Percentiles rank a stretch among this genome's conserved stretches.
These are phyloP conservation scores for Talaromyces sp. DNA, from an alignment of 2,329 filamentous ascomycete species.

Conservation along the genomic window DNA sequence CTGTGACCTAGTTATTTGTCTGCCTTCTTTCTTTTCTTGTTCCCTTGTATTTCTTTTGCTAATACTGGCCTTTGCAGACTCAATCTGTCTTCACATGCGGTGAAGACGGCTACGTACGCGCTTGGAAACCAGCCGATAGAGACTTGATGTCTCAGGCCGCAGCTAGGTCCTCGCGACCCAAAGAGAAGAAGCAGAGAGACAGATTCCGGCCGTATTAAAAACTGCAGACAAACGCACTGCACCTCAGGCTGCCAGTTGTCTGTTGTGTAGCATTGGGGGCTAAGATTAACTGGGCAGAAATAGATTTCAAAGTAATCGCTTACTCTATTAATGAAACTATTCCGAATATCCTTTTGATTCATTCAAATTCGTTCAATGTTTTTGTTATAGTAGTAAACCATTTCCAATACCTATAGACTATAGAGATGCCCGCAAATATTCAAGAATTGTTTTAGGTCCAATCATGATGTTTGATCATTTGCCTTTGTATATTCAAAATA, in stretches of 20 bases:
- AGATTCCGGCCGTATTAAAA: slow-evolving; percentile 43
- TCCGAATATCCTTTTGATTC: not conserved
- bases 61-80: slow-evolving; percentile 28
- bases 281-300: not conserved
- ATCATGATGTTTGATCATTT: too few species aligned
- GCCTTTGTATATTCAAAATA: too few species aligned
- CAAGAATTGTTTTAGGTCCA: too few species aligned
- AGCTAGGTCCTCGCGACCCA: slow-evolving; percentile 30
- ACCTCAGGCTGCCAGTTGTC: not conserved
- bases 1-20: too few species aligned
- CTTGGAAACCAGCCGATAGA: slow-evolving; percentile 37
- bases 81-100: slow-evolving; percentile 49
- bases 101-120: slow-evolving; percentile 48
- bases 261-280: slow-evolving; percentile 1
- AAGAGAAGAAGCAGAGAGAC: slow-evolving; percentile 42
- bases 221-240: not conserved
- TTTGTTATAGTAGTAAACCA: too few species aligned
- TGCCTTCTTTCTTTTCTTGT: not conserved
- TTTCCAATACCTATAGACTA: too few species aligned
- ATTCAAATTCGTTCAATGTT: too few species aligned
- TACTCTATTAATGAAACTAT: not conserved
- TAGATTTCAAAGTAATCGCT: not conserved
- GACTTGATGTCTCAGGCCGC: slow-evolving; percentile 17
- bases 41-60: not conserved
- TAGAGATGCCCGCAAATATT: too few species aligned